phyloP scores from a whole-genome alignment of 2,329 filamentous ascomycete genomes.

The Cercospora citrullina region DNA sequence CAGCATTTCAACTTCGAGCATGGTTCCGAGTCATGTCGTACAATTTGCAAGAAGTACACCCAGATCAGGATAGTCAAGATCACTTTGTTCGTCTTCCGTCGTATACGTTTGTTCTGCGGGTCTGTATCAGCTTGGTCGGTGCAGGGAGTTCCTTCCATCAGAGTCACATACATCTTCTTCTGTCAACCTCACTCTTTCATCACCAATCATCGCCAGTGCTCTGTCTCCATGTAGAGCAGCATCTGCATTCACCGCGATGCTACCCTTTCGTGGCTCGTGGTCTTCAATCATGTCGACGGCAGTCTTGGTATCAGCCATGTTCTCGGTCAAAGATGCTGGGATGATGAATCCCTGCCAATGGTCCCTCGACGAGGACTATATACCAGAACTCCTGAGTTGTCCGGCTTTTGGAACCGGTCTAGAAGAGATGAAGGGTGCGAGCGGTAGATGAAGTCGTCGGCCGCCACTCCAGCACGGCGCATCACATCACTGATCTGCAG shows the following conservation, averaged over 20 bases:
- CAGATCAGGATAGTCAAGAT: conserved; percentile 58
- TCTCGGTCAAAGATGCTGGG: neutral
- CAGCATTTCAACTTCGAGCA: no score
- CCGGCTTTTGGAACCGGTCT: conserved; percentile 4
- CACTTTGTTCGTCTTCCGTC: conserved; percentile 60
- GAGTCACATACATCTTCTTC: conserved; percentile 39
- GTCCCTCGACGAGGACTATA: neutral
- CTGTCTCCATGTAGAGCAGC: conserved; percentile 26
- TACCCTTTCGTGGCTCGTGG: conserved; percentile 16
- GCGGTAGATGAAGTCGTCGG: neutral
- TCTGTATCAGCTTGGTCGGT: conserved; percentile 4
- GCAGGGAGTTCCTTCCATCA: neutral
- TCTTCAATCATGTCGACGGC: conserved; percentile 18
- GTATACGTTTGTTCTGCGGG: conserved; percentile 53
- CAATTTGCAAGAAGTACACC: conserved; percentile 57
- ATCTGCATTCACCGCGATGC: conserved; percentile 10
- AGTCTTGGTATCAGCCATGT: conserved; percentile 19
- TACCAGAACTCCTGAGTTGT: neutral
- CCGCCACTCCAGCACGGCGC: conserved; percentile 1
- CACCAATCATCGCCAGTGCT: conserved; percentile 27
- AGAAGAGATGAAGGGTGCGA: neutral
- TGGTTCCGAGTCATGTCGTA: no score
- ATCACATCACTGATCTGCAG: conserved; percentile 6
- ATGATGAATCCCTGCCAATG: neutral
- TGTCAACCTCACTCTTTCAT: conserved; percentile 37